These are phyloP conservation scores for Mimosa bimucronata DNA, from an alignment of 306 rosid genomes.

Conservation along the genomic window DNA sequence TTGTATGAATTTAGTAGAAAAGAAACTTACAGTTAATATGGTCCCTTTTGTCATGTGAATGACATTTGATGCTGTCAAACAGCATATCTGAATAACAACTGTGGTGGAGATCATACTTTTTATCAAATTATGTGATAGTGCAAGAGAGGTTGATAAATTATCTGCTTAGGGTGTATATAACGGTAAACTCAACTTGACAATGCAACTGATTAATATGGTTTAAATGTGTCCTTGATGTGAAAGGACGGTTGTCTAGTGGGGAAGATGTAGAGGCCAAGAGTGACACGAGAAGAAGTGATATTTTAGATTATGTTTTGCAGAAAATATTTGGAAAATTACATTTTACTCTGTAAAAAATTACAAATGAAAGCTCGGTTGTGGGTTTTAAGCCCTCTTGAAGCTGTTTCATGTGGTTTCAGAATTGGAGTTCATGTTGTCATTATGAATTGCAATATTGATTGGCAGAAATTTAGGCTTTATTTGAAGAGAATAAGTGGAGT, in stretches of 20 bases:
- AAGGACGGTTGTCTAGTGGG: background rate
- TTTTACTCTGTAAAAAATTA: background rate
- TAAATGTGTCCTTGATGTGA: background rate
- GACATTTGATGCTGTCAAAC: background rate
- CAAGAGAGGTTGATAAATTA: conserved; percentile 6
- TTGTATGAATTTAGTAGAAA: background rate
- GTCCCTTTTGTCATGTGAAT: conserved; percentile 7
- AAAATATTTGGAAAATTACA: background rate
- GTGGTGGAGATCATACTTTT: background rate
- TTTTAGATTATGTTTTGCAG: background rate
- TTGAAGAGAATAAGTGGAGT: conserved; percentile 67
- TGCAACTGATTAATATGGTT: background rate
- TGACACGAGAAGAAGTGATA: background rate
- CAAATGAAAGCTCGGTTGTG: background rate
- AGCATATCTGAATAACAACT: background rate
- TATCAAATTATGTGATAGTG: background rate
- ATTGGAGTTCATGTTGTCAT: conserved; percentile 16
- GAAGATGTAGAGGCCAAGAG: conserved; percentile 3
- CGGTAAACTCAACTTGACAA: background rate
- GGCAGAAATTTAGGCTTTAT: conserved; percentile 70
- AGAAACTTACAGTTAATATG: conserved; percentile 8
- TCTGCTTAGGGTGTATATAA: background rate
- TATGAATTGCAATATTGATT: conserved; percentile 16
- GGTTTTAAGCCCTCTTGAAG: background rate
- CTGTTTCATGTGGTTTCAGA: conserved; percentile 8